phyloP scores from a whole-genome alignment of 2,329 filamentous ascomycete genomes.

The Fusarium sp. region DNA sequence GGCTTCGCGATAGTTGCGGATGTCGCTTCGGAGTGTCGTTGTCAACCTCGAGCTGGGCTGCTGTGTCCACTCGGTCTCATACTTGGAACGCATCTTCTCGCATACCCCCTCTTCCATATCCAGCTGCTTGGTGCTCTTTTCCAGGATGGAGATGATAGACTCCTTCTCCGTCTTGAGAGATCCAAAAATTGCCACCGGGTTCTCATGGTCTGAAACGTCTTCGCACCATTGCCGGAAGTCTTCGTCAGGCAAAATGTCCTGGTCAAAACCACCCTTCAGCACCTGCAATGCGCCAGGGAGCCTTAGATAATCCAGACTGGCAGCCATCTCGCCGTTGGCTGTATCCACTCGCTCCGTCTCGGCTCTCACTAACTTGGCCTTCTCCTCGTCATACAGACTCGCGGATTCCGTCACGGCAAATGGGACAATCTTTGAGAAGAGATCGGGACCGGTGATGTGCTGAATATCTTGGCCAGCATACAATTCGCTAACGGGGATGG shows the following conservation, averaged over 20 bases:
- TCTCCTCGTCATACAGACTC: conserved; percentile 97
- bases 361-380: conserved; percentile 92
- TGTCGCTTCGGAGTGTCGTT: conserved; percentile 85
- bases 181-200: conserved; percentile 83
- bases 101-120: conserved; percentile 98
- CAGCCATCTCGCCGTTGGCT: conserved; percentile 95
- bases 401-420: conserved; percentile 96
- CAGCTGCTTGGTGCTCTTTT: conserved; percentile 85
- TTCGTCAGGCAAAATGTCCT: conserved; percentile 86
- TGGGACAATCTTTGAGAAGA: conserved; percentile 96
- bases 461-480: conserved; percentile 98
- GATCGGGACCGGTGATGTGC: conserved; percentile 93
- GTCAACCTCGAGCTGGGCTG: conserved; percentile 93
- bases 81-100: conserved; percentile 99
- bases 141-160: conserved; percentile 76
- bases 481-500: conserved; percentile 94
- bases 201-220: conserved; percentile 87
- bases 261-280: conserved; percentile 90
- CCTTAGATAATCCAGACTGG: conserved; percentile 92
- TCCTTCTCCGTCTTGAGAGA: conserved; percentile 81
- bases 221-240: conserved; percentile 96
- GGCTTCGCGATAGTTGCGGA: conserved; percentile 87
- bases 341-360: conserved; percentile 94
- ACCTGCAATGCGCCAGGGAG: conserved; percentile 90
- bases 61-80: conserved; percentile 95